Conservation (phyloP, 176 grass and related monocot species). For the Triticum dicoccoides region DNA sequence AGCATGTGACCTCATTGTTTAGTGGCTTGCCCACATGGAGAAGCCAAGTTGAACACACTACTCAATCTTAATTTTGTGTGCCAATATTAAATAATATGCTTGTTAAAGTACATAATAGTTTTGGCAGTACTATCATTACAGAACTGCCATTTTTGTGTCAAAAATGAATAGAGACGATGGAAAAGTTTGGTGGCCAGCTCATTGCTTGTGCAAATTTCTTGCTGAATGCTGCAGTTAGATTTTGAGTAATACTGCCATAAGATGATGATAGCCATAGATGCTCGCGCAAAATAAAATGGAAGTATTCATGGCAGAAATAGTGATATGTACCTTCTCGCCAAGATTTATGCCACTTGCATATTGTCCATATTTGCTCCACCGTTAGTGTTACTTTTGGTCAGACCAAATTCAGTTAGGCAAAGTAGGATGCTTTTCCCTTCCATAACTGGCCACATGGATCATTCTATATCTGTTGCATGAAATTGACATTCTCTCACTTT, state of each 20-base stretch:
- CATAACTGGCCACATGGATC: neutral
- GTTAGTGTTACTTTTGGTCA: neutral
- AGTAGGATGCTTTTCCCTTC: neutral
- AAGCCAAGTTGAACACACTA: neutral
- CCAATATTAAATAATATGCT: neutral
- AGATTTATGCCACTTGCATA: neutral
- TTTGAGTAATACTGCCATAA: neutral
- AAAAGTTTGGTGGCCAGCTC: neutral
- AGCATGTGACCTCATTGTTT: neutral
- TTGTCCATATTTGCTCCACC: neutral
- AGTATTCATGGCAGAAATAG: neutral
- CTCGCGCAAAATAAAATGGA: neutral
- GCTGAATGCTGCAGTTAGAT: neutral
- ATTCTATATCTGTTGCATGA: neutral
- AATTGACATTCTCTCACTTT: neutral
- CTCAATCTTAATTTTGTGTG: neutral
- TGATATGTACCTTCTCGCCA: neutral
- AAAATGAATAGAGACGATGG: too few relatives aligned
- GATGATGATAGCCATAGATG: neutral
- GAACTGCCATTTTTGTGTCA: neutral
- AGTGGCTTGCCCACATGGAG: neutral
- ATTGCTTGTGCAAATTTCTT: constrained; percentile 19
- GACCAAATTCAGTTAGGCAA: neutral
- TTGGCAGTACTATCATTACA: neutral
- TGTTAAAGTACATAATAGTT: neutral